Percentiles rank a stretch among this genome's conserved stretches.
Conservation (phyloP, 225 moss, liverwort and hornwort genomes). For the Sphagnum tenellum region DNA sequence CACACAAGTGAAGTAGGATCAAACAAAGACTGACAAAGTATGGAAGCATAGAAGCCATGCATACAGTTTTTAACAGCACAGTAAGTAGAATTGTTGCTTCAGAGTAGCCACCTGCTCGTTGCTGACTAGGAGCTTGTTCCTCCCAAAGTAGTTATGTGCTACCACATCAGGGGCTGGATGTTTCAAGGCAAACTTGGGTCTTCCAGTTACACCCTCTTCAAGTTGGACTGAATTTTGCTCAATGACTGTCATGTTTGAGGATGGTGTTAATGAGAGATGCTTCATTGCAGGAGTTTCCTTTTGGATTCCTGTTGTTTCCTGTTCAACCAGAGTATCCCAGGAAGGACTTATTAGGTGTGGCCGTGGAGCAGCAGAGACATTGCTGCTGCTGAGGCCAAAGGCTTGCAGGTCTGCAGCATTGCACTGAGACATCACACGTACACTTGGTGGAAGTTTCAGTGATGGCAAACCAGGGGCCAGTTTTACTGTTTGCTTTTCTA, state of each 20-base stretch:
- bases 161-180: too few species aligned
- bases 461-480: slow-evolving; percentile 75
- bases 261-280: not conserved
- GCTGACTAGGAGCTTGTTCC: too few species aligned
- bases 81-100: too few species aligned
- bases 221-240: not conserved
- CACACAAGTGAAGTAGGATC: too few species aligned
- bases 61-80: too few species aligned
- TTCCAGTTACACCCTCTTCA: too few species aligned
- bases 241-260: not conserved
- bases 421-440: slow-evolving; percentile 64
- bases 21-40: too few species aligned
- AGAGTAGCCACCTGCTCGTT: too few species aligned
- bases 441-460: slow-evolving; percentile 73
- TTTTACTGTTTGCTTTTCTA: slow-evolving; percentile 57
- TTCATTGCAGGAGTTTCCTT: not conserved
- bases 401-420: slow-evolving; percentile 21
- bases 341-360: slow-evolving; percentile 4
- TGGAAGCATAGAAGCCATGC: too few species aligned
- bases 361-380: slow-evolving; percentile 8
- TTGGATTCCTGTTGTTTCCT: not conserved
- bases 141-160: too few species aligned
- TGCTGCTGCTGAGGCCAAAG: slow-evolving; percentile 14
- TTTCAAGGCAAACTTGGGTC: too few species aligned
- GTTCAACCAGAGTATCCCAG: slow-evolving; percentile 1